Base-by-base conservation (phyloP, 805 yeast species). In the Cyberlindnera euphorbiae region DNA sequence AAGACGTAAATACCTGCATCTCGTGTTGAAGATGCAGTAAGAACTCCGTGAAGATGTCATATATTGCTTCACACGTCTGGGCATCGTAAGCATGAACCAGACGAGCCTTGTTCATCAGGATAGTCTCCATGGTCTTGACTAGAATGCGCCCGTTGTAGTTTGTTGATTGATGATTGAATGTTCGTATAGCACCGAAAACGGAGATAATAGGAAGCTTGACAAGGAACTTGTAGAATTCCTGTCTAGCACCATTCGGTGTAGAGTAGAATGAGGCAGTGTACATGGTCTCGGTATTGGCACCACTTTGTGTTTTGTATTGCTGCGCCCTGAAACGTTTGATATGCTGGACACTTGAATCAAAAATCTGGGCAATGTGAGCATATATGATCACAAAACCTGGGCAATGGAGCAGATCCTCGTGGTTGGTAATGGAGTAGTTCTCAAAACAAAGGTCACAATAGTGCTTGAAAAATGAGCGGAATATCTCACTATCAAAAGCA, bases 381-480 rank as follows among this genome's bases (percentile, higher is more conserved):
- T 49, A 27, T 43, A 46, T 36, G 52, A 49, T 30, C 15, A 47
- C 22, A 17, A 48, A 50, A 9, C 55, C 58, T 3, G 55, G 56
- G 10, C 33, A 29, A 10, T 36, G 39, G 18, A 44, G 32, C 5
- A 42, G 27, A 14, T 37, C 44, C n/a, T 34, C 33, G 14, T 18
- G 17, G n/a, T 27, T n/a, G 4, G 35, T 14, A 8, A 40, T 16
- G 24, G 22, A 16, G 13, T 27, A 30, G n/a, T n/a, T 27, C 2
- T 35, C 34, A 12, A 30, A 33, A 21, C 36, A 36, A 7, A 36
- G 35, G 1, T 34, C 28, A 7, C 75, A 52, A 48, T 76, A 79
- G 52, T 79, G 84, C 41, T 80, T 69, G 32, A 78, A 60, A 44
- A 79, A 79, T 1, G 83, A 73, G 41, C 70, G 67, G 56, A 79